Evolutionary conservation across 1,284 basidiomycete species (phyloP).

Genomic region (Ustilago tritici): DNA sequence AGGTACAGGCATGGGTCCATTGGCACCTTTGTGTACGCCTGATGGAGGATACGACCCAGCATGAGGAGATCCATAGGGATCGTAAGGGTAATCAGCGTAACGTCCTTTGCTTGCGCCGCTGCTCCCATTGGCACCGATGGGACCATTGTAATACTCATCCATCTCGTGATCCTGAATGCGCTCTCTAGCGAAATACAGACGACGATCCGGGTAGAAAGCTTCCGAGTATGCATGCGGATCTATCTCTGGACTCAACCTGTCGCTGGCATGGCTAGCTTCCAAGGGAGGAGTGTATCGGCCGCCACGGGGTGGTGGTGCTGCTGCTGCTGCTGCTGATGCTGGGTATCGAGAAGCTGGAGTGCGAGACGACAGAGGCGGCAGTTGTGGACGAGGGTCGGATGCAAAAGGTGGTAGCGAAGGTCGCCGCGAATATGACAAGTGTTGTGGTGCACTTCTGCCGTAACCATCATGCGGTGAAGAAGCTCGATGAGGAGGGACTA

Average conservation of each 20-base stretch:
- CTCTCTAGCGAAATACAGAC: slow-evolving; percentile 48
- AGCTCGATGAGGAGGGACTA: slow-evolving; percentile 14
- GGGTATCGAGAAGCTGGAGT: slow-evolving; percentile 22
- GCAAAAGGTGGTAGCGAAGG: slow-evolving; percentile 38
- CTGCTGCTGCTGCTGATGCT: slow-evolving; percentile 1
- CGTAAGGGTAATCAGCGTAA: slow-evolving; percentile 35
- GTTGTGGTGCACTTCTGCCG: slow-evolving; percentile 25
- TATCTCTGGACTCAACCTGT: slow-evolving; percentile 32
- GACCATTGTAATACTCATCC: slow-evolving; percentile 49
- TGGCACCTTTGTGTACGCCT: slow-evolving; percentile 16
- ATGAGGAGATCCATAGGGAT: slow-evolving; percentile 40
- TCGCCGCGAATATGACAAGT: slow-evolving; percentile 27
- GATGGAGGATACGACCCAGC: slow-evolving; percentile 27
- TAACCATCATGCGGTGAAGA: slow-evolving; percentile 30
- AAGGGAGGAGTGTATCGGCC: slow-evolving; percentile 40
- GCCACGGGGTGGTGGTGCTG: slow-evolving; percentile 7
- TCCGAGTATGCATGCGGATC: slow-evolving; percentile 37
- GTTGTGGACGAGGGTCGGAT: slow-evolving; percentile 31
- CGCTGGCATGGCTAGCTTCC: slow-evolving; percentile 20
- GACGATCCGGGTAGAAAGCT: slow-evolving; percentile 50
- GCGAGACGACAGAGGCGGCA: slow-evolving; percentile 48
- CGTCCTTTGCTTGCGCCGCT: slow-evolving; percentile 22
- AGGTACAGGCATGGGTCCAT: slow-evolving; percentile 19
- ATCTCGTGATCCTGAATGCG: slow-evolving; percentile 51
- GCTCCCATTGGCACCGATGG: slow-evolving; percentile 12